Base-by-base conservation (phyloP, 768 basidiomycete genomes). In the Naganishia vishniacii region DNA sequence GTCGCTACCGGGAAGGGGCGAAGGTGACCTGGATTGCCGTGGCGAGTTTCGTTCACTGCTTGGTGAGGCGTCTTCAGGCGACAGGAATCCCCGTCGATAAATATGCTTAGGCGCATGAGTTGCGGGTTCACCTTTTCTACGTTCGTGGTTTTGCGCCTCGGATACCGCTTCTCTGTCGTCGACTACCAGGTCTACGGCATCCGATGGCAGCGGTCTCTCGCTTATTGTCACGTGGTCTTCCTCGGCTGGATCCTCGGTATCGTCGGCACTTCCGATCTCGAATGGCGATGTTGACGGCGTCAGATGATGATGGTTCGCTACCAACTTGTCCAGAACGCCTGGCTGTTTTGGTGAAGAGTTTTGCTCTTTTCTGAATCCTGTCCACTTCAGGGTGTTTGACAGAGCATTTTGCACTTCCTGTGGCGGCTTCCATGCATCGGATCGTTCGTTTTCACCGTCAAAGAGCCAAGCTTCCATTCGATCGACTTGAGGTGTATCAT, bases 121-220 rank as follows among this genome's bases (percentile, higher is more conserved):
- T 29, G 73, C 73, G 1, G 86, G 85, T 67, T 87, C 86, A 25
- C 85, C 87, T 64, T 83, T 83, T 60, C 82, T 75, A 41, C 85
- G 78, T 67, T 86, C 85, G 46, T 81, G 79, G 28, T 78, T 75
- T 69, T 80, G 79, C 29, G 83, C 83, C 62, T 70, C 73, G 65
- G 83, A 81, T 31, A 81, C 83, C 3, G 85, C 84, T 8, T 79
- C 72, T 8, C 73, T 66, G 70, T 86, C 87, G 71, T 88, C 88
- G 0, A 93, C 84, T 4, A 97, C 83, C 18, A 99, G 80, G 71
- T 99, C 94, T 1, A 97, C 86, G 0, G 93, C 92, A 67, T 97
- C 80, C 0, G 73, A 66, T 5, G 78, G 80, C 32, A 80, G 61
- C 23, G 69, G 65, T 56, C 71, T 66, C 9, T 68, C 58, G 9